Evolutionary conservation across 352 stramenopile genomes (phyloP), one percentile per base, ranked within the genome.

Genomic region (Globisporangium radiosum): DNA sequence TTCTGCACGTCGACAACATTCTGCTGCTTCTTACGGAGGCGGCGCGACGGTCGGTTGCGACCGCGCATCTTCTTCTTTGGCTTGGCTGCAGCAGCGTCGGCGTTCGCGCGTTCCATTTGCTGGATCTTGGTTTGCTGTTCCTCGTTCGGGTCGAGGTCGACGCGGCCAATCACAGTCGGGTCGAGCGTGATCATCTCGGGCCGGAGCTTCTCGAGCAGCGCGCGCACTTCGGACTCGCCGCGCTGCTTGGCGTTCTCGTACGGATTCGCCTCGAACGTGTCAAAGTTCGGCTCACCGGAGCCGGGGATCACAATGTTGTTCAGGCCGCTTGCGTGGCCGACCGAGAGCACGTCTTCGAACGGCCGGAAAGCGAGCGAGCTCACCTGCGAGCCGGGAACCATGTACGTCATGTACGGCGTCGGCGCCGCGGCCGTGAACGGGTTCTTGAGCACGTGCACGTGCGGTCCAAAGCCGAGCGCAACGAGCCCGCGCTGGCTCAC

Each of bases 151-250:
- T 98, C 90, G 60, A 86, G 77, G 68, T 98, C 94, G 53, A 99
- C 94, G 59, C 91, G 81, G 47, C 87, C 93, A 60, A 99, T 97
- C 14, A 80, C 76, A 42, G 88, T 85, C 44, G 96, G 95, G 76
- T 99, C 92, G 17, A 99, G 70, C 40, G 87, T 90, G 73, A 99
- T 99, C 92, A 99, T 99, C 69, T 99, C 95, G 8, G 95, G 94
- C 65, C 83, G 82, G 38, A 99, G 76, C 78, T 99, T 99, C 70
- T 99, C 97, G 56, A 99, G 72, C 56, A 99, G 72, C 36, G 89
- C 90, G 39, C 96, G 87, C 42, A 99, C 96, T 69, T 99, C 96
- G 4, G 81, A 85, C 80, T 99, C 96, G 48, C 95, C 85, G 65
- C 96, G 83, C 75, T 99, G 96, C 73, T 98, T 98, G 52, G 75